phyloP scores from a whole-genome alignment of 2,329 filamentous ascomycete species.

The Monosporascus ibericus region DNA sequence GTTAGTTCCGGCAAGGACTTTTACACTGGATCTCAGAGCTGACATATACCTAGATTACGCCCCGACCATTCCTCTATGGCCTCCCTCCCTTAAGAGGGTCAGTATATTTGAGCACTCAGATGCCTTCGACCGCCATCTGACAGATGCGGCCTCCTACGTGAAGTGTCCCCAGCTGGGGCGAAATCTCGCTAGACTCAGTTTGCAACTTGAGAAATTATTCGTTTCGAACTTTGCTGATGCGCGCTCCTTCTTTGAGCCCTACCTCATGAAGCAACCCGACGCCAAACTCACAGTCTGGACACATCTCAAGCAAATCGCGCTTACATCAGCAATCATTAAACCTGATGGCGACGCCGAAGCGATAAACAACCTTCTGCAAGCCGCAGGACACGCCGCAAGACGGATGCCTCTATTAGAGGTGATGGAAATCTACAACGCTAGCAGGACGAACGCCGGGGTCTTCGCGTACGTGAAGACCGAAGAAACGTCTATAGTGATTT shows the following conservation, averaged over 20 bases:
- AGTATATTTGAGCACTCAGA: conserved; percentile 10
- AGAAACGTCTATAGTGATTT: conserved; percentile 6
- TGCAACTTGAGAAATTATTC: conserved; percentile 11
- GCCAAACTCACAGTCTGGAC: conserved; percentile 12
- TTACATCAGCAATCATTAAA: conserved; percentile 18
- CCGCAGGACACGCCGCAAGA: conserved; percentile 15
- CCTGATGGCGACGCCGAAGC: conserved; percentile 10
- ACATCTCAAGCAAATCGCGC: conserved; percentile 15
- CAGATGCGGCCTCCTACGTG: background rate
- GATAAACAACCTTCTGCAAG: conserved; percentile 16
- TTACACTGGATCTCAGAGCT: background rate
- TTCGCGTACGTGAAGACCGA: conserved; percentile 18
- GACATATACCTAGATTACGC: conserved; percentile 3
- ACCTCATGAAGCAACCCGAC: background rate
- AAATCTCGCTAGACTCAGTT: conserved; percentile 7
- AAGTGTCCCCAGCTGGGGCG: conserved; percentile 9
- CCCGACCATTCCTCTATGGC: conserved; percentile 8
- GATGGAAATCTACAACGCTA: conserved; percentile 23
- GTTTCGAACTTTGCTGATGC: conserved; percentile 11
- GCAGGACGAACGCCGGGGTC: conserved; percentile 14
- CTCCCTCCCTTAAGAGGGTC: conserved; percentile 3
- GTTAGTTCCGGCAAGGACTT: background rate
- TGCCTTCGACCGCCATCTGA: conserved; percentile 3
- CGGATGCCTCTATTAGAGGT: conserved; percentile 19
- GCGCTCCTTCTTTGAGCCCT: conserved; percentile 18